These are phyloP conservation scores for Podospora sp. DNA, from an alignment of 495 filamentous ascomycete species.

Conservation along the genomic window DNA sequence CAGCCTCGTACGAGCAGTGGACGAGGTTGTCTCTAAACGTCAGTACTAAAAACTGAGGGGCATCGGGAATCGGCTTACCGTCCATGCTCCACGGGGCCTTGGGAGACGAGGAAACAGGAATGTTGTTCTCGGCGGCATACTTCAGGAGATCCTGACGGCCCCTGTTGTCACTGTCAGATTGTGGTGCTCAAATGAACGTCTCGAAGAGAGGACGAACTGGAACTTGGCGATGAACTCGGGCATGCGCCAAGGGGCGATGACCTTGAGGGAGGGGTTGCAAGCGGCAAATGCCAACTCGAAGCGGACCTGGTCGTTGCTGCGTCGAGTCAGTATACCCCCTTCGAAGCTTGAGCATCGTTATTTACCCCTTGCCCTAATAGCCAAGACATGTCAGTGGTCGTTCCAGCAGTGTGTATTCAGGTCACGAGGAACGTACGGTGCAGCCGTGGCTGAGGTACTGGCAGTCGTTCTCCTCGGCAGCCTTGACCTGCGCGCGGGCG, in stretches of 20 bases:
- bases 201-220: conserved; percentile 35
- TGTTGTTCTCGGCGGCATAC: conserved; percentile 75
- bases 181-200: not conserved
- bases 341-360: no score
- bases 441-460: conserved; percentile 74
- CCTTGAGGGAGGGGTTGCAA: conserved; percentile 73
- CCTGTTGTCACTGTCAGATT: conserved; percentile 12
- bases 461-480: conserved; percentile 70
- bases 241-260: conserved; percentile 88
- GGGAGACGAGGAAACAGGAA: conserved; percentile 80
- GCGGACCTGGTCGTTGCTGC: conserved; percentile 61
- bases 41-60: not conserved
- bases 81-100: conserved; percentile 89
- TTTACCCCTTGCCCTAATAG: conserved; percentile 19
- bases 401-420: not conserved
- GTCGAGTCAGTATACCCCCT: not conserved
- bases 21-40: conserved; percentile 69
- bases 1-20: conserved; percentile 89
- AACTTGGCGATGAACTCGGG: conserved; percentile 83
- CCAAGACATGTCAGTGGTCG: not conserved
- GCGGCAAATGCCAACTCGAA: conserved; percentile 60
- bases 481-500: conserved; percentile 70
- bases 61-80: conserved; percentile 3
- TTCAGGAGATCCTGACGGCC: conserved; percentile 88
- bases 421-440: conserved; percentile 49